Base-by-base conservation (phyloP, 345 rosid species). In the Hibiscus tridactylites region DNA sequence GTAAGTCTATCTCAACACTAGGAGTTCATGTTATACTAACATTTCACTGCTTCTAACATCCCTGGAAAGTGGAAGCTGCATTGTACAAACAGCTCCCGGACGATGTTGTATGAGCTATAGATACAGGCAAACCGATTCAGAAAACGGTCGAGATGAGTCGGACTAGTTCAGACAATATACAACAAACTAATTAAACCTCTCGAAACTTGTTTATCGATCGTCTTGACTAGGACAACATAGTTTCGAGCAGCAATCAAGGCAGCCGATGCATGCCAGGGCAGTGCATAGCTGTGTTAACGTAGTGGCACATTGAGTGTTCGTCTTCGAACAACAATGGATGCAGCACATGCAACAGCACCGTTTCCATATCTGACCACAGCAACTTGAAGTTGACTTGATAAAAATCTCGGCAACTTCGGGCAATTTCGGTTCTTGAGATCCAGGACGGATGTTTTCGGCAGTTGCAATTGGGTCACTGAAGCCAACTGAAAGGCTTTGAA, bases 321-420 rank as follows among this genome's bases (percentile, higher is more conserved):
- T 81, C 81, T 66, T 82, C 29, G 88, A 73, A 79, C 97, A 95
- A 72, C 96, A 87, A 53, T 79, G 85, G 74, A 92, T 75, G 78
- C 96, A 88, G 79, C 92, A 85, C 86, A 92, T 83, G 81, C 99
- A 95, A 66, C 99, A 92, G 81, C 97, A 95, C 19, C 66, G 76
- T 10, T 65, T 60, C 46, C 82, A 86, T 49, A 88, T 12, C n/a
- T 46, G 75, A 61, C 24, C 24, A 21, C 24, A 21, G 24, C 24
- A 21, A 21, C 1, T 21, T 21, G 94, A 92, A 0, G 99, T 89
- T 61, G 91, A 96, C 79, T 87, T 88, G 2, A 84, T 80, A 11
- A 92, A 75, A 37, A 89, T 82, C 79, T 92, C 96, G 0, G 97
- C 96, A 53, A 83, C 97, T 80, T 89, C 97, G 0, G 97, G 92